Conservation (phyloP, 768 basidiomycete genomes). For the Peribolospora baueri region DNA sequence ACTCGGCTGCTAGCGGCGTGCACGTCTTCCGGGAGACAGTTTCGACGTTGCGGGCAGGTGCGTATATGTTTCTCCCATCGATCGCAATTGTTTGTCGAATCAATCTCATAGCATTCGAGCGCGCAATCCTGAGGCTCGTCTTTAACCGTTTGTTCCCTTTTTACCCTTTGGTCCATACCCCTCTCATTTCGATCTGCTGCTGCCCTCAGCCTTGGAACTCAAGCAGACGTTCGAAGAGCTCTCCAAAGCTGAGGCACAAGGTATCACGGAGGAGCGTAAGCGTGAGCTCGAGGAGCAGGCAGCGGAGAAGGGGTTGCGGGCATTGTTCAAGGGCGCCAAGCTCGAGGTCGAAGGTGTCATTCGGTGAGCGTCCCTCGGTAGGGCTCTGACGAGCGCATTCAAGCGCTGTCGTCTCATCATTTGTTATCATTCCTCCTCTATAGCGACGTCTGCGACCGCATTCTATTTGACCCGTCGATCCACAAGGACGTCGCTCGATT, state of each 20-base stretch:
- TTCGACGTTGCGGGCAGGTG: conserved; percentile 16
- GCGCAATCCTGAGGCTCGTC: not conserved
- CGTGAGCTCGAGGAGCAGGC: conserved; percentile 69
- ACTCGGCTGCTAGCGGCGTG: conserved; percentile 75
- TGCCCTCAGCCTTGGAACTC: conserved; percentile 43
- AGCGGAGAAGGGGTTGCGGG: conserved; percentile 65
- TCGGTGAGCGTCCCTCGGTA: conserved; percentile 18
- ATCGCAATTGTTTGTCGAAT: not conserved
- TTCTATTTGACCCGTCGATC: conserved; percentile 24
- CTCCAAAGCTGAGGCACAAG: conserved; percentile 65
- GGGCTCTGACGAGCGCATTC: too few species aligned
- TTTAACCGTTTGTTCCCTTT: conserved; percentile 45
- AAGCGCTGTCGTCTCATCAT: too few species aligned
- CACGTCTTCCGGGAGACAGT: conserved; percentile 84
- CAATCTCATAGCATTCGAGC: too few species aligned
- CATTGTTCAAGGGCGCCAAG: conserved; percentile 79
- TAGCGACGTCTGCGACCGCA: conserved; percentile 52
- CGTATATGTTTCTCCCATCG: not conserved
- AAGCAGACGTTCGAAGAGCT: conserved; percentile 80
- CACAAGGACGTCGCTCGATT: conserved; percentile 29
- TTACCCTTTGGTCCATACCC: not conserved
- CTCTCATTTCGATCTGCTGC: not conserved
- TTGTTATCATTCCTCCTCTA: too few species aligned
- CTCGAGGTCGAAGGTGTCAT: conserved; percentile 74
- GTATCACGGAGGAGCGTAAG: conserved; percentile 52